Percentiles rank a stretch among this genome's conserved stretches.
phyloP scores from a whole-genome alignment of 345 rosid genomes.

The Pugionium dolabratum region DNA sequence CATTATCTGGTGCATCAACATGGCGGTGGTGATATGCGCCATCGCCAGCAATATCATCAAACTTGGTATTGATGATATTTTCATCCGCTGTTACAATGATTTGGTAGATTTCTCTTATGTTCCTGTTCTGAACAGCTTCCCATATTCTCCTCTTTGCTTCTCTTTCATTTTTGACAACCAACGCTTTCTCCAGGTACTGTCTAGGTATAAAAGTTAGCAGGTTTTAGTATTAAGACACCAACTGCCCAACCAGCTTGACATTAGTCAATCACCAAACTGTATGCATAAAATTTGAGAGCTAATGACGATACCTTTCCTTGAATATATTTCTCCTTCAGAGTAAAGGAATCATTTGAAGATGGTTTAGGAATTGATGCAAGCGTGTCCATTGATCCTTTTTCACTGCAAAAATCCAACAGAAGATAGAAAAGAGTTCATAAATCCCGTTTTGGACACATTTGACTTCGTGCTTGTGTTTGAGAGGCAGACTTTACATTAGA shows the following conservation, averaged over 20 bases:
- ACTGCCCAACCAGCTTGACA: slow-evolving; percentile 11
- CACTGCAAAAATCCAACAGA: slow-evolving; percentile 46
- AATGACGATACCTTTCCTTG: slow-evolving; percentile 61
- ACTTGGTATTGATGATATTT: slow-evolving; percentile 59
- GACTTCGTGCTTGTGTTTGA: neutral
- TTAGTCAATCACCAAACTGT: too few species aligned
- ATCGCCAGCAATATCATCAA: slow-evolving; percentile 49
- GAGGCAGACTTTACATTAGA: neutral
- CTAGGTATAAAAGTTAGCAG: slow-evolving; percentile 8
- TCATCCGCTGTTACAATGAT: slow-evolving; percentile 55
- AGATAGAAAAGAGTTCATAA: too few species aligned
- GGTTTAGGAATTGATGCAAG: slow-evolving; percentile 60
- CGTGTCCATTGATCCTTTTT: slow-evolving; percentile 34
- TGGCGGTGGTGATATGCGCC: slow-evolving; percentile 44
- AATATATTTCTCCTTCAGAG: slow-evolving; percentile 74
- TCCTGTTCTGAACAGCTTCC: slow-evolving; percentile 70
- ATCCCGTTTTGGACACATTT: neutral
- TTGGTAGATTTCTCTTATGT: slow-evolving; percentile 71
- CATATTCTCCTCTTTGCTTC: slow-evolving; percentile 51
- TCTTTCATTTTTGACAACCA: slow-evolving; percentile 51
- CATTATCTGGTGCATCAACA: slow-evolving; percentile 37
- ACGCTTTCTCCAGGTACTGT: slow-evolving; percentile 75
- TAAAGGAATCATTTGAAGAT: slow-evolving; percentile 52
- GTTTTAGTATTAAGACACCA: too few species aligned
- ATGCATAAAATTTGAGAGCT: neutral